Evolutionary conservation across 2,329 filamentous ascomycete species (phyloP).

Genomic region (Helicocarpus griseus): DNA sequence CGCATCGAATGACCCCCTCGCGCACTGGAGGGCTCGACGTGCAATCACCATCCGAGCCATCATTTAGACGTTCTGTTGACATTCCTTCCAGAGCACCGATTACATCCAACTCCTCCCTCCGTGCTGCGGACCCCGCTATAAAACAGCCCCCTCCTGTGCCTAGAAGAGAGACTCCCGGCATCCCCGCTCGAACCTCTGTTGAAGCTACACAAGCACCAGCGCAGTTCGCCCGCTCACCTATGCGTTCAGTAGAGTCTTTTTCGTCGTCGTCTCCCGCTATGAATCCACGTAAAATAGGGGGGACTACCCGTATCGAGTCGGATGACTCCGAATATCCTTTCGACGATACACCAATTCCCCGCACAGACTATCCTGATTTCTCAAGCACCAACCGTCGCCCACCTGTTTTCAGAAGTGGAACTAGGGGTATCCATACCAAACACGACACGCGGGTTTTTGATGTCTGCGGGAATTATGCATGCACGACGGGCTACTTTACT

Average conservation of each 20-base stretch:
- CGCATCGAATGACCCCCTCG: conserved; percentile 12
- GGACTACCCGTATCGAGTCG: conserved; percentile 33
- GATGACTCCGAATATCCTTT: conserved; percentile 37
- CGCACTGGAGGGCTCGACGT: not conserved
- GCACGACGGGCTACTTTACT: conserved; percentile 77
- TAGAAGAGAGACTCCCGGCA: conserved; percentile 18
- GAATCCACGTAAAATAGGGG: conserved; percentile 6
- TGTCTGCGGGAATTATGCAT: conserved; percentile 77
- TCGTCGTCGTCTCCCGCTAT: conserved; percentile 1
- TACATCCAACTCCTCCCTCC: not conserved
- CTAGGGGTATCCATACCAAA: conserved; percentile 68
- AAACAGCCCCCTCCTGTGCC: conserved; percentile 25
- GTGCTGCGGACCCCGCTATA: conserved; percentile 12
- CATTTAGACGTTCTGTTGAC: conserved; percentile 10
- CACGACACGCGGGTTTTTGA: conserved; percentile 83
- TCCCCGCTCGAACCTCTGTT: conserved; percentile 11
- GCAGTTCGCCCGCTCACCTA: conserved; percentile 19
- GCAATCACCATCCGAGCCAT: not conserved
- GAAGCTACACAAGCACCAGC: conserved; percentile 11
- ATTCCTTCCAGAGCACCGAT: conserved; percentile 2
- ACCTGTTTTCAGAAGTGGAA: conserved; percentile 61
- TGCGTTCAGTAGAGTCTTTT: conserved; percentile 20
- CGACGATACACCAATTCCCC: conserved; percentile 43
- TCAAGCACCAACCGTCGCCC: conserved; percentile 76
- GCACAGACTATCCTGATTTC: conserved; percentile 68